Conservation (phyloP, 306 rosid genomes). For the Ammopiptanthus mongolicus region DNA sequence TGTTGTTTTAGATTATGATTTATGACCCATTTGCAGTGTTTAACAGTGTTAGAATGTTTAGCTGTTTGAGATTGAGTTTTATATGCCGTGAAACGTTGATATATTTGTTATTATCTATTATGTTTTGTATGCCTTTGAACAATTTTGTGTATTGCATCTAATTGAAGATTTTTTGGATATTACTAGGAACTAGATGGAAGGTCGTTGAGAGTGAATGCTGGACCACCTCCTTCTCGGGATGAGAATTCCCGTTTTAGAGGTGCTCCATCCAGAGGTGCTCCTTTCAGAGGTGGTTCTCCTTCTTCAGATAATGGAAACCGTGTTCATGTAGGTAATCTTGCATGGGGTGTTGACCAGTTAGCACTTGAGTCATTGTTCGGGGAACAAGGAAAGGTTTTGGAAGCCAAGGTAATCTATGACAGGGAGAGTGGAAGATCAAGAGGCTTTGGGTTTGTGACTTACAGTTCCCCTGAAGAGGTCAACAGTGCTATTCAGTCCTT, state of each 20-base stretch:
- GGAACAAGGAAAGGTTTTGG: conserved; percentile 75
- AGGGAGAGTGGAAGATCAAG: conserved; percentile 97
- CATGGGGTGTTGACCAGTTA: conserved; percentile 87
- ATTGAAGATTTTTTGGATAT: conserved; percentile 9
- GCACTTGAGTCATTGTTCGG: conserved; percentile 72
- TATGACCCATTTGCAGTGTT: background rate
- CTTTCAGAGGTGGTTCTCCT: conserved; percentile 18
- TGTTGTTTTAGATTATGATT: background rate
- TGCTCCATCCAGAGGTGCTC: background rate
- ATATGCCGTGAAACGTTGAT: background rate
- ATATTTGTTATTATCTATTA: background rate
- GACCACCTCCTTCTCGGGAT: conserved; percentile 69
- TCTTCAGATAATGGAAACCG: conserved; percentile 40
- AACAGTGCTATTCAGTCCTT: conserved; percentile 67
- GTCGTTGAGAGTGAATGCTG: conserved; percentile 72
- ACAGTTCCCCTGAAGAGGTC: conserved; percentile 57
- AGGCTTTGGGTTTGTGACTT: conserved; percentile 95
- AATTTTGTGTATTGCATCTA: background rate
- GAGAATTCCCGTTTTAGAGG: conserved; percentile 43
- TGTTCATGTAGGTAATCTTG: conserved; percentile 80
- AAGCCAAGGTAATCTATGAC: conserved; percentile 86
- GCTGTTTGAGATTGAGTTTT: conserved; percentile 7
- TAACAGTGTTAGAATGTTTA: background rate
- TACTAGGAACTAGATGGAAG: conserved; percentile 79
- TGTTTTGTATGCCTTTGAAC: background rate